A percentile compares a stretch with the other conserved stretches of the same genome.
phyloP scores from a whole-genome alignment of 306 rosid species.

The Rosa persica region DNA sequence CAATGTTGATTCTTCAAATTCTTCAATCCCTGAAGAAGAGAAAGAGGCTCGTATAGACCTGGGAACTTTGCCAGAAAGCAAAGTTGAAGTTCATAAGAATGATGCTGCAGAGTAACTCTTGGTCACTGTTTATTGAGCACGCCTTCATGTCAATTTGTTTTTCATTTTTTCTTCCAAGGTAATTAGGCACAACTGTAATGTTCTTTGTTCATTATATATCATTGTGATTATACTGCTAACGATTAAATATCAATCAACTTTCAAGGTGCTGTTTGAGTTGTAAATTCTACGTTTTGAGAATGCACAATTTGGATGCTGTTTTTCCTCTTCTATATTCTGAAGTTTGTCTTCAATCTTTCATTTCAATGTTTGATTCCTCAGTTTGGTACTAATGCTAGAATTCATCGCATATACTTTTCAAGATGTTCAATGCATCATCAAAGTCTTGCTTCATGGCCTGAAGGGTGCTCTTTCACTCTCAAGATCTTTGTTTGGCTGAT shows the following conservation, averaged over 20 bases:
- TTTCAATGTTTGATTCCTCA: not conserved
- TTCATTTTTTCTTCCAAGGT: constrained; percentile 3
- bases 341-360: not conserved
- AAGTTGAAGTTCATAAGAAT: constrained; percentile 38
- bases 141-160: constrained; percentile 22
- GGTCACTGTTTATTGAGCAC: constrained; percentile 14
- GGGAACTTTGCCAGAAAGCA: constrained; percentile 66
- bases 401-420: not conserved
- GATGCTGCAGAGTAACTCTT: constrained; percentile 52
- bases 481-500: not conserved
- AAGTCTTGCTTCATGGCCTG: not conserved
- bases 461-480: not conserved
- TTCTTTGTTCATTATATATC: constrained; percentile 10
- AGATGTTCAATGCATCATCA: not conserved
- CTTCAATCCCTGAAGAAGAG: constrained; percentile 41
- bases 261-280: constrained; percentile 2
- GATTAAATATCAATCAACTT: not conserved
- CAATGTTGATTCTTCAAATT: constrained; percentile 36
- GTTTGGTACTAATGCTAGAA: not conserved
- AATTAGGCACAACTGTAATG: constrained; percentile 1
- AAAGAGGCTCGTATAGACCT: constrained; percentile 54
- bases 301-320: constrained; percentile 22
- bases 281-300: constrained; percentile 23
- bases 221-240: not conserved
- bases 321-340: not conserved